These are phyloP conservation scores for Setaria viridis DNA, from an alignment of 202 grass and related monocot species.

Conservation along the genomic window DNA sequence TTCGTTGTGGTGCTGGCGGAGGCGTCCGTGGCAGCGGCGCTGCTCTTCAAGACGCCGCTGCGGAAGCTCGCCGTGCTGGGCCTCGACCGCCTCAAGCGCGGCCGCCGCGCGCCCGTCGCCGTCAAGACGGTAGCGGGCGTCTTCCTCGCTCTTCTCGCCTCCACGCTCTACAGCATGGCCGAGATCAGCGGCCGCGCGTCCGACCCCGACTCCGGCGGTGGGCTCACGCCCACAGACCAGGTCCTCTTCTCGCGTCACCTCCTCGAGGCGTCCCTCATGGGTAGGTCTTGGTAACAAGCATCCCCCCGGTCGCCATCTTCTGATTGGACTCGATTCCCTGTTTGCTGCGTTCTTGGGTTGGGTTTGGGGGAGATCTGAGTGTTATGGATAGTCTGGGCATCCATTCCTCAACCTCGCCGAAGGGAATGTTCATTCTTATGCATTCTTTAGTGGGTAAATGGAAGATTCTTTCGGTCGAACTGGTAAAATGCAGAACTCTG, in stretches of 20 bases:
- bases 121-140: constrained; percentile 77
- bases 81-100: constrained; percentile 74
- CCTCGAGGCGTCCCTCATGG: constrained; percentile 80
- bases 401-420: not conserved
- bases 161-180: constrained; percentile 71
- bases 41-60: constrained; percentile 81
- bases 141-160: constrained; percentile 50
- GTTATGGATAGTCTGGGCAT: not conserved
- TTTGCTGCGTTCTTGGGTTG: not conserved
- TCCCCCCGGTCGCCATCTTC: not conserved
- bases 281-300: constrained; percentile 50
- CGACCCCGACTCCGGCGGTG: constrained; percentile 47
- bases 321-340: not conserved
- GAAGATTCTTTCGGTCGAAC: not conserved
- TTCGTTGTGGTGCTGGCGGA: constrained; percentile 65
- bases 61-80: constrained; percentile 59
- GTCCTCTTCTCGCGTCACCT: constrained; percentile 77
- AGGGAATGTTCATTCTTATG: not conserved
- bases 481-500: not conserved
- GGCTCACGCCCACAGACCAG: constrained; percentile 78
- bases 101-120: constrained; percentile 61
- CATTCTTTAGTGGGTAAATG: not conserved
- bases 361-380: not conserved
- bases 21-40: constrained; percentile 51
- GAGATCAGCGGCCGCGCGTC: constrained; percentile 61